Evolutionary conservation across 371 early-diverging fungal genomes (phyloP).

Genomic region (Mucor sp.): DNA sequence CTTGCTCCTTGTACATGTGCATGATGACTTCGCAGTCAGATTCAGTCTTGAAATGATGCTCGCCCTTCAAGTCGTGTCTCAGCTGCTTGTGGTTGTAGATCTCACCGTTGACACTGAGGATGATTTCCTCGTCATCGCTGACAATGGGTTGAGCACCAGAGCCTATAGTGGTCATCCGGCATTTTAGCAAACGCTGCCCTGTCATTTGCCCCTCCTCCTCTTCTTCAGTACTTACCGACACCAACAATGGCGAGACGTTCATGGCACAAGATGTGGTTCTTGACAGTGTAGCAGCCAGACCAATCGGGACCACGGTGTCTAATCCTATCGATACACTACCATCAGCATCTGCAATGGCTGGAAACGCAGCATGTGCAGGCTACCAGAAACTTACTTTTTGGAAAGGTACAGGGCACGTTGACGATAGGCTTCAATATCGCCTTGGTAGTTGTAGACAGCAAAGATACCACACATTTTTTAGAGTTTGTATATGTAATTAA

Average conservation of each 20-base stretch:
- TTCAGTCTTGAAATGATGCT: conserved; percentile 83
- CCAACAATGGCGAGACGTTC: conserved; percentile 98
- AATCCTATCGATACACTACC: conserved; percentile 42
- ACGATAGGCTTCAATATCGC: conserved; percentile 76
- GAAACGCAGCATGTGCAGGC: no score
- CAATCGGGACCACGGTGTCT: conserved; percentile 98
- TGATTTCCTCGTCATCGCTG: conserved; percentile 79
- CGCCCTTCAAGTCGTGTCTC: conserved; percentile 69
- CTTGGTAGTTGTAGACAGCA: conserved; percentile 86
- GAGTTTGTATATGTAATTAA: neutral
- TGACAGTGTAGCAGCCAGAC: conserved; percentile 82
- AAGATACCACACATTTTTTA: conserved; percentile 94
- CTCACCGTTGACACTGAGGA: conserved; percentile 94
- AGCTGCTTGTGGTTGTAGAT: conserved; percentile 96
- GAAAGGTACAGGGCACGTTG: conserved; percentile 83
- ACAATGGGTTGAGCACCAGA: conserved; percentile 95
- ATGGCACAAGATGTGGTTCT: conserved; percentile 89
- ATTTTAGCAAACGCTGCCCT: neutral
- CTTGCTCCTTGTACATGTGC: conserved; percentile 88
- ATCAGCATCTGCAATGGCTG: neutral
- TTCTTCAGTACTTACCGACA: conserved; percentile 72
- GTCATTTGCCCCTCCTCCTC: neutral
- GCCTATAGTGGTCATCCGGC: conserved; percentile 42
- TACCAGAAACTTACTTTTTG: conserved; percentile 77
- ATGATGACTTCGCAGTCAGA: conserved; percentile 97